These are phyloP conservation scores for Coniochaeta sp. DNA, from an alignment of 2,329 filamentous ascomycete genomes.

Conservation along the genomic window DNA sequence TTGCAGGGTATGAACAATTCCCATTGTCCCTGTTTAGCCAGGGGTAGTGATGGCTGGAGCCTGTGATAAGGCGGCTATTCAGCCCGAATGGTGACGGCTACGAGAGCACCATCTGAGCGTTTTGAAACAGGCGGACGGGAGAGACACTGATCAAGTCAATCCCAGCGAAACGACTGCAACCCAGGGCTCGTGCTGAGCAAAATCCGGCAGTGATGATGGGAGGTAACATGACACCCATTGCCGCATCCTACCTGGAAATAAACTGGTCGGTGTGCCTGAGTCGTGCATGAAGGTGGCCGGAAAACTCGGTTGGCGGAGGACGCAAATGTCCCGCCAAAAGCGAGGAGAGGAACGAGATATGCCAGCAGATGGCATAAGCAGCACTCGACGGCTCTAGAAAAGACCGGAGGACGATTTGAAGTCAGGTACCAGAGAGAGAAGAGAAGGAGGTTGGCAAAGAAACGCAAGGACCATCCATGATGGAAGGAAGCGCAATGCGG, in stretches of 20 bases:
- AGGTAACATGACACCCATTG: neutral
- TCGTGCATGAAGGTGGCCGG: slow-evolving; percentile 10
- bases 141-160: neutral
- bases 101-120: neutral
- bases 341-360: neutral
- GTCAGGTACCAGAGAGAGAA: no score
- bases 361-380: slow-evolving; percentile 3
- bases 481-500: neutral
- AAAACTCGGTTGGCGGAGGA: neutral
- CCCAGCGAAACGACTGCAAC: neutral
- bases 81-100: neutral
- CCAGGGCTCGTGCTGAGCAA: neutral
- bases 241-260: neutral
- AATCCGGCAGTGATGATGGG: neutral
- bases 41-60: neutral
- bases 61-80: neutral
- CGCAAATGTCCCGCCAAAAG: neutral
- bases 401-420: slow-evolving; percentile 4
- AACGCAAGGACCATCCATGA: neutral
- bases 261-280: slow-evolving; percentile 13
- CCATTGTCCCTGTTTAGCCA: neutral
- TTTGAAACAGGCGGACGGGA: neutral
- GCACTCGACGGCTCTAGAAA: neutral
- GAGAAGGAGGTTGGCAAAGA: neutral
- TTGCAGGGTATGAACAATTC: neutral